Base-by-base conservation (phyloP, 2,329 filamentous ascomycete genomes). In the Aspergillus fijiensis region DNA sequence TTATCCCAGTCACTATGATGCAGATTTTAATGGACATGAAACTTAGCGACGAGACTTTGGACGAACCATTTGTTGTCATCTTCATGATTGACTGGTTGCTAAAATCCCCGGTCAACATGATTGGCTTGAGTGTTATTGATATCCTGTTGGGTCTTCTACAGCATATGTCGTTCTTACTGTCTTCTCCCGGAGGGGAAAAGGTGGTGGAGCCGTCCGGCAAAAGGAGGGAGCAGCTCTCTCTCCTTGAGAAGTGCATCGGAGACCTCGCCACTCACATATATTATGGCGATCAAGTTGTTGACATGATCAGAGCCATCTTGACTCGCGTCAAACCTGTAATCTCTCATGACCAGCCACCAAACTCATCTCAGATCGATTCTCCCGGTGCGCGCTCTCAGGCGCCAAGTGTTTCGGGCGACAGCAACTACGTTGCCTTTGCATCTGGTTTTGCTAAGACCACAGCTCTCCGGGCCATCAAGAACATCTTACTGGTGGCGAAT, bases 111-210 rank as follows among this genome's bases (percentile, higher is more conserved):
- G 88, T 96, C 71, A 98, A 97, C 75, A 83, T 98, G 71, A 97
- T 99, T 63, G 95, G 95, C 1, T 81, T 99, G 50, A 97, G 93
- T 72, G 90, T 98, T 55, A 98, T 98, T 88, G 95, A 99, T 73
- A 88, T 98, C 19, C 81, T 98, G 29, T 82, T 96, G 14, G 90
- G 92, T 1, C 82, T 99, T 14, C 86, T 97, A 64, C 89, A 91
- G 65, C 92, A 96, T 71, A 89, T 94, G 72, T 86, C 92, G 66
- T 84, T 87, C 68, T 80, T 96, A 9, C 82, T 96, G 14, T 89
- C 91, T 69, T 82, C 91, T 29, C 78, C 79, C 0, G 71, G 76
- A 39, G 69, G 72, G 14, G 76, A 75, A 47, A 63, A 74, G 71
- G 60, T 69, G 25, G 65, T 69, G 27, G 67, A 65, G 19, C 61